Conservation (phyloP, 2,329 filamentous ascomycete genomes). For the Coniochaeta sp. region DNA sequence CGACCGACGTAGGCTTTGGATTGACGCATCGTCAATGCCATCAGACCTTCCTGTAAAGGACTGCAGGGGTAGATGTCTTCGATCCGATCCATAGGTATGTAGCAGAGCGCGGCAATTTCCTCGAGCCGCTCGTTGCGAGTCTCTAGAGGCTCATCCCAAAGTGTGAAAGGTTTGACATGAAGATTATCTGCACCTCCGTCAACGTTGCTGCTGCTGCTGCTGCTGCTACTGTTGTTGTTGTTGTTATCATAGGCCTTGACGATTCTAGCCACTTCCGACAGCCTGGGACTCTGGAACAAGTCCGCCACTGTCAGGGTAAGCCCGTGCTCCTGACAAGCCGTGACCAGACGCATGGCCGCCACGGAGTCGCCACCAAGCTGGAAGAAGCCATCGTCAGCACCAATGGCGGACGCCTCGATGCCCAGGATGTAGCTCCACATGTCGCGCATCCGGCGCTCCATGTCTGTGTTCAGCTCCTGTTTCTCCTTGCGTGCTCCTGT, state of each 20-base stretch:
- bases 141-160: no score
- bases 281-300: conserved; percentile 41
- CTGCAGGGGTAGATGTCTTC: conserved; percentile 1
- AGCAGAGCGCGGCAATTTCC: no score
- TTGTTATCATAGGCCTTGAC: no score
- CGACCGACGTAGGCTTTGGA: conserved; percentile 1
- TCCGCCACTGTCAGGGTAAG: conserved; percentile 45
- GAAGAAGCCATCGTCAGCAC: conserved; percentile 53
- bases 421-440: conserved; percentile 42
- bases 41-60: neutral
- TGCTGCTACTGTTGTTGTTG: no score
- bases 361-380: conserved; percentile 54
- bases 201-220: conserved; percentile 29
- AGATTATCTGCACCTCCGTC: neutral
- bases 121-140: no score
- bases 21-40: neutral
- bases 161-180: conserved; percentile 6
- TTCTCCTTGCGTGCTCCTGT: conserved; percentile 12
- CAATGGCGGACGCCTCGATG: conserved; percentile 37
- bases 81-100: neutral
- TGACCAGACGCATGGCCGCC: conserved; percentile 53
- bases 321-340: conserved; percentile 40
- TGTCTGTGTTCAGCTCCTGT: conserved; percentile 24
- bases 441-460: conserved; percentile 34
- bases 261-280: conserved; percentile 48